These are phyloP conservation scores for Nakazawaea pomicola DNA, from an alignment of 805 yeast species.

Conservation along the genomic window DNA sequence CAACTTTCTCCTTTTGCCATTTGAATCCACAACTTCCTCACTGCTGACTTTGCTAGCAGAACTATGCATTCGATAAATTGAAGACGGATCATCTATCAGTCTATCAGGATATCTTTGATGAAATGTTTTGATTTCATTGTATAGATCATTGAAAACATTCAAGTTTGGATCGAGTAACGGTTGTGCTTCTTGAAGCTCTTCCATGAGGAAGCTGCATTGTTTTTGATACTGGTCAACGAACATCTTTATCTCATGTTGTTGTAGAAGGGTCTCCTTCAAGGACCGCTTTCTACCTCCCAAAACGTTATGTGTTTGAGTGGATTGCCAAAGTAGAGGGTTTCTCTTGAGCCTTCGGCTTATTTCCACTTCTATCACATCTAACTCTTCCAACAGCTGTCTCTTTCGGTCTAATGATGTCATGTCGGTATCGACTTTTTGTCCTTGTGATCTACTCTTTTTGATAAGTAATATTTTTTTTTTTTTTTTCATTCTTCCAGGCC, in stretches of 20 bases:
- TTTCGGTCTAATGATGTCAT: constrained; percentile 30
- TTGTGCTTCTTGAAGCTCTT: constrained; percentile 11
- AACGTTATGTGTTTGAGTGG: constrained; percentile 23
- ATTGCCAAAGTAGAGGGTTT: constrained; percentile 51
- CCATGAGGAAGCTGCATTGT: constrained; percentile 22
- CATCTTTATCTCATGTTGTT: constrained; percentile 60
- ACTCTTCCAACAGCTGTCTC: constrained; percentile 47
- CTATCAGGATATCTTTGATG: constrained; percentile 27
- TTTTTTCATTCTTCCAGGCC: too few species aligned
- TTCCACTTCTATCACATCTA: constrained; percentile 68
- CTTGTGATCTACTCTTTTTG: background rate
- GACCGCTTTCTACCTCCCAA: constrained; percentile 35
- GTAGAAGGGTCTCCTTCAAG: constrained; percentile 47
- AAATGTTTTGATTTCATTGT: constrained; percentile 26
- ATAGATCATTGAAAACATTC: constrained; percentile 31
- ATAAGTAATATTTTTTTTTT: constrained; percentile 3
- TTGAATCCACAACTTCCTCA: constrained; percentile 13
- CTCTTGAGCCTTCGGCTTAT: constrained; percentile 54
- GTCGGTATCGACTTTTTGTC: background rate
- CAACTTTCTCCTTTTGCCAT: constrained; percentile 20
- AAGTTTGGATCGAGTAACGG: constrained; percentile 25
- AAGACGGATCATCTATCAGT: constrained; percentile 22
- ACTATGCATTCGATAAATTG: constrained; percentile 28
- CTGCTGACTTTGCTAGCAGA: constrained; percentile 14
- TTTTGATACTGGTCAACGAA: constrained; percentile 44